Percentiles rank a stretch among this genome's conserved stretches.
phyloP scores from a whole-genome alignment of 306 rosid species.

The Phaseolus lunatus region DNA sequence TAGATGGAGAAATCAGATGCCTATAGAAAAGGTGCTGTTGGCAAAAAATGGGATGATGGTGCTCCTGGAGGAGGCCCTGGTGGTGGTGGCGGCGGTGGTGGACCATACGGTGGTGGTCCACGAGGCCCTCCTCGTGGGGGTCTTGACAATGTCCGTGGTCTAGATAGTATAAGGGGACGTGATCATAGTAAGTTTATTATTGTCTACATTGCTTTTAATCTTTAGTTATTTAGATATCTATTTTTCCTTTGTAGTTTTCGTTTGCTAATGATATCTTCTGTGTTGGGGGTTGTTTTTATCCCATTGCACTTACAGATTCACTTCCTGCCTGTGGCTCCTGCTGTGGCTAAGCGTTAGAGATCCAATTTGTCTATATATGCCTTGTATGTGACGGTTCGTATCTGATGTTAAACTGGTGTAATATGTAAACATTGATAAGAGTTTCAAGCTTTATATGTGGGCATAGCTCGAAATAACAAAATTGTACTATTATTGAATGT shows the following conservation, averaged over 20 bases:
- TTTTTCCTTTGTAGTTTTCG: slow-evolving; percentile 1
- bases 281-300: not conserved
- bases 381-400: slow-evolving; percentile 2
- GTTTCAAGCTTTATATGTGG: not conserved
- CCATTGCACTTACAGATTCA: slow-evolving; percentile 65
- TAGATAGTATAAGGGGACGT: slow-evolving; percentile 65
- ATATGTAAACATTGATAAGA: slow-evolving; percentile 9
- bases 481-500: not conserved
- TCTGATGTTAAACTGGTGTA: slow-evolving; percentile 27
- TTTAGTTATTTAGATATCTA: not conserved
- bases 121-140: slow-evolving; percentile 90
- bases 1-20: slow-evolving; percentile 94
- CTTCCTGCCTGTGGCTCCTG: slow-evolving; percentile 97
- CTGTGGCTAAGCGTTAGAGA: slow-evolving; percentile 68
- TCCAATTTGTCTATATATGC: not conserved
- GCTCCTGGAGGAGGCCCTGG: slow-evolving; percentile 72
- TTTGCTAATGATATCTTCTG: slow-evolving; percentile 10
- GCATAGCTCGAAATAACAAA: slow-evolving; percentile 4
- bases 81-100: slow-evolving; percentile 78
- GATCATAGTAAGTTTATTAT: slow-evolving; percentile 82
- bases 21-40: slow-evolving; percentile 78
- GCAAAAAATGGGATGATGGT: slow-evolving; percentile 92
- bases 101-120: slow-evolving; percentile 88
- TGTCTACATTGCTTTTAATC: not conserved
- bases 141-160: slow-evolving; percentile 87